A percentile compares a stretch with the other conserved stretches of the same genome.
These are phyloP conservation scores for Nigrospora sphaerica DNA, from an alignment of 2,329 filamentous ascomycete species.

Conservation along the genomic window DNA sequence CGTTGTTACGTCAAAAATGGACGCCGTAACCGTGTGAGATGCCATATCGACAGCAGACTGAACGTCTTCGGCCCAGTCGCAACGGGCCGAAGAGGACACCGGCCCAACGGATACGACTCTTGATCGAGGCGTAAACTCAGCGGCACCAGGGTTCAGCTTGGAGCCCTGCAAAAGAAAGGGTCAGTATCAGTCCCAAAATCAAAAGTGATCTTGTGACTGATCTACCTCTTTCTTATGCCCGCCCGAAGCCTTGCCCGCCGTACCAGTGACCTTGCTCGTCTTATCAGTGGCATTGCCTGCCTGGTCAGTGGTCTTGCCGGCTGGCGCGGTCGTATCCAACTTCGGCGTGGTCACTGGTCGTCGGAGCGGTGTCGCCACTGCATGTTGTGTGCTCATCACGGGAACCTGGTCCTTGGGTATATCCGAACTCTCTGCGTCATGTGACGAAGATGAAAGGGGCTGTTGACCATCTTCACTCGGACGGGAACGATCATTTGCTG, in stretches of 20 bases:
- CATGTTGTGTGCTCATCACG: background rate
- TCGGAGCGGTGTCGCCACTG: background rate
- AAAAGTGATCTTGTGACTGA: conserved; percentile 28
- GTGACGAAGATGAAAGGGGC: background rate
- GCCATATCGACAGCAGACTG: background rate
- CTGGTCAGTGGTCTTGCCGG: conserved; percentile 15
- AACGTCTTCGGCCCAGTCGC: conserved; percentile 21
- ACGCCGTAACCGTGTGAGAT: background rate
- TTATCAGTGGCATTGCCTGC: conserved; percentile 16
- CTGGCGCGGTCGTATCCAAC: conserved; percentile 10
- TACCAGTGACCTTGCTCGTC: conserved; percentile 16
- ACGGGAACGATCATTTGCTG: conserved; percentile 12
- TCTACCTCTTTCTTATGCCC: conserved; percentile 44
- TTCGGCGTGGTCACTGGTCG: conserved; percentile 4
- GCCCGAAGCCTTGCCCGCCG: conserved; percentile 23
- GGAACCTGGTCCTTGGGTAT: background rate
- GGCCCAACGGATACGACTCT: conserved; percentile 9
- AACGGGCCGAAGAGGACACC: conserved; percentile 11
- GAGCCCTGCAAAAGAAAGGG: conserved; percentile 34
- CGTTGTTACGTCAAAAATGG: background rate
- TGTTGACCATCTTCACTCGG: conserved; percentile 26
- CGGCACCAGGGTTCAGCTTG: conserved; percentile 48
- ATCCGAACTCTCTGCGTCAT: conserved; percentile 7
- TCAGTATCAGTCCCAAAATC: conserved; percentile 37
- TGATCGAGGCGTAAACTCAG: conserved; percentile 45